Evolutionary conservation across 2,329 filamentous ascomycete species (phyloP).

Genomic region (Trichoderma oligosporum): DNA sequence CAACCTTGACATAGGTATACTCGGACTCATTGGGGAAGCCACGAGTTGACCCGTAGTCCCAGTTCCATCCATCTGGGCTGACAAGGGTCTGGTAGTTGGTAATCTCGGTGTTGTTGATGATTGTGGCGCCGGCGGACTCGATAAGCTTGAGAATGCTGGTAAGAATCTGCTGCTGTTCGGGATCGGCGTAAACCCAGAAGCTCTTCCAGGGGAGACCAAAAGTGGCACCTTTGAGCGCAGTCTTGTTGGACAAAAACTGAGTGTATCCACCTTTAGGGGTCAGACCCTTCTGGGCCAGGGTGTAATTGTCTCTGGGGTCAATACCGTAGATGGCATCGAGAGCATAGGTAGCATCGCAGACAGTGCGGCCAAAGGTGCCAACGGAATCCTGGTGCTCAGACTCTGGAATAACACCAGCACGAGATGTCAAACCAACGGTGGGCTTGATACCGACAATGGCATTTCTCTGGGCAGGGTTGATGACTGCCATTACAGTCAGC

Average conservation of each 20-base stretch:
- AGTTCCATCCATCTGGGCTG: slow-evolving; percentile 67
- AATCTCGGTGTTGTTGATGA: slow-evolving; percentile 68
- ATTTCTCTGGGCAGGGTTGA: slow-evolving; percentile 67
- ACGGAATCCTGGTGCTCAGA: slow-evolving; percentile 65
- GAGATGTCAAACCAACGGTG: slow-evolving; percentile 68
- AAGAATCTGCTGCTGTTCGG: slow-evolving; percentile 53
- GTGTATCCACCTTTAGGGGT: slow-evolving; percentile 55
- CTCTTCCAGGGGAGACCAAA: slow-evolving; percentile 71
- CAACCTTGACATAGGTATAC: slow-evolving; percentile 68
- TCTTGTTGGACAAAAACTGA: slow-evolving; percentile 51
- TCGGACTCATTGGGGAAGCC: slow-evolving; percentile 69
- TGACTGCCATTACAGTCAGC: slow-evolving; percentile 41
- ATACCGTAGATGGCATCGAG: slow-evolving; percentile 66
- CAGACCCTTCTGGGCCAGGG: slow-evolving; percentile 50
- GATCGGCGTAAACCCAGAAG: slow-evolving; percentile 62
- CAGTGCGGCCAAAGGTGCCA: slow-evolving; percentile 63
- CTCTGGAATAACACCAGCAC: slow-evolving; percentile 62
- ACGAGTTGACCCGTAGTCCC: slow-evolving; percentile 61
- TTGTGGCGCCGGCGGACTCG: slow-evolving; percentile 57
- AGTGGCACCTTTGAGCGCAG: slow-evolving; percentile 54
- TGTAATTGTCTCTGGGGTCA: slow-evolving; percentile 64
- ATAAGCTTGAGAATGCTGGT: slow-evolving; percentile 48
- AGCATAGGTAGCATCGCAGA: slow-evolving; percentile 63
- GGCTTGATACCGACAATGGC: slow-evolving; percentile 71
- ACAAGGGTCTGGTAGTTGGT: slow-evolving; percentile 60